A percentile compares a stretch with the other conserved stretches of the same genome.
Evolutionary conservation across 2,329 filamentous ascomycete species (phyloP).

Genomic region (Aspergillus sp.): DNA sequence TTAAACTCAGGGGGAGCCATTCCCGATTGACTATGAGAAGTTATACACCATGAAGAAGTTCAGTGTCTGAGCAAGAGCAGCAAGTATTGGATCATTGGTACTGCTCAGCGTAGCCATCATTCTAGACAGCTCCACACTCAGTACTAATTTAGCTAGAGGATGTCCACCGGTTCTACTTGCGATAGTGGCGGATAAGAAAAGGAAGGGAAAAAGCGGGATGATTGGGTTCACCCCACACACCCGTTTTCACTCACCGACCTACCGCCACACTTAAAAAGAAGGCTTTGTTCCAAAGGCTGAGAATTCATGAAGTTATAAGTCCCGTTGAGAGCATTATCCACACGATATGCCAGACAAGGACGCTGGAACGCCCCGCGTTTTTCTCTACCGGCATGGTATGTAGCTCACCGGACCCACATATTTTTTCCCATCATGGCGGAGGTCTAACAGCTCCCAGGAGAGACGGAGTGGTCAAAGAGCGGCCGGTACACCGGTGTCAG

Average conservation of each 20-base stretch:
- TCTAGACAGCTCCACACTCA: no score
- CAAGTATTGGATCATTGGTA: no score
- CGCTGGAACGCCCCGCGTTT: conserved; percentile 34
- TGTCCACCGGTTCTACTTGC: no score
- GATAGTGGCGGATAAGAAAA: not conserved
- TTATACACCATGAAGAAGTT: no score
- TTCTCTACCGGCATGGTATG: conserved; percentile 39
- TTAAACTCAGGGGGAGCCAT: no score
- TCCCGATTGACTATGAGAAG: no score
- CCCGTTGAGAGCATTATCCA: not conserved
- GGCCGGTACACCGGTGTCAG: conserved; percentile 49
- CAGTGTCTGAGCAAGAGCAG: no score
- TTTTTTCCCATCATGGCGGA: not conserved
- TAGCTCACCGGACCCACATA: conserved; percentile 1
- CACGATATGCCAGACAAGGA: conserved; percentile 36
- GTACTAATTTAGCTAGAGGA: no score
- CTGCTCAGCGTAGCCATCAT: no score
- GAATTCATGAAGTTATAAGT: not conserved
- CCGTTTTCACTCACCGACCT: not conserved
- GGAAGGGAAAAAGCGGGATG: not conserved
- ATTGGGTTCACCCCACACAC: not conserved
- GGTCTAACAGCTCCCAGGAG: conserved; percentile 9
- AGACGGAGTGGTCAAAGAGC: conserved; percentile 50
- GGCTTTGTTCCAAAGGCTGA: no score
- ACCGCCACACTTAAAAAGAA: not conserved